phyloP scores from a whole-genome alignment of 768 basidiomycete genomes.

The Austroboletus eburneus region DNA sequence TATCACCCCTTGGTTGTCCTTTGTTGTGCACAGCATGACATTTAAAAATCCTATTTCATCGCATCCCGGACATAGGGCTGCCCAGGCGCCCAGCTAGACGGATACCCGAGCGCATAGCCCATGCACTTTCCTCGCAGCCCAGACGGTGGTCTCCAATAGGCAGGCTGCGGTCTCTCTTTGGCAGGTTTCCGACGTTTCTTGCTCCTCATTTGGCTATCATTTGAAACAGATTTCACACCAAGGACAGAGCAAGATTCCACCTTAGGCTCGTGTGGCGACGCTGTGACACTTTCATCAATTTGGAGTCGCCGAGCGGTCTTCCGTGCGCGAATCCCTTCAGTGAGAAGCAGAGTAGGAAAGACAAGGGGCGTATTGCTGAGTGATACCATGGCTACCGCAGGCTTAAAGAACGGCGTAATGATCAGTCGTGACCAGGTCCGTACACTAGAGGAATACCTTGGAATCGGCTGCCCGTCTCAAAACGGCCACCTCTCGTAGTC shows the following conservation, averaged over 20 bases:
- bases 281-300: background rate
- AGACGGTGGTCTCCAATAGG: constrained; percentile 28
- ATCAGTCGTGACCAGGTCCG: constrained; percentile 3
- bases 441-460: too few relatives aligned
- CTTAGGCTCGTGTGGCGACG: constrained; percentile 25
- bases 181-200: constrained; percentile 10
- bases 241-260: constrained; percentile 14
- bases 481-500: constrained; percentile 19
- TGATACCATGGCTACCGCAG: constrained; percentile 9
- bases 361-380: background rate
- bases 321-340: constrained; percentile 13
- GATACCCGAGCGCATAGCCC: constrained; percentile 32
- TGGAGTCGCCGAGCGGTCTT: background rate
- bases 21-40: constrained; percentile 20
- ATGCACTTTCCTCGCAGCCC: constrained; percentile 20
- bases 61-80: constrained; percentile 22
- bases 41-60: constrained; percentile 23
- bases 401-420: background rate
- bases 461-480: constrained; percentile 11
- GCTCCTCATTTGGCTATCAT: background rate
- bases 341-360: constrained; percentile 22
- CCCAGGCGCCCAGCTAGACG: constrained; percentile 24
- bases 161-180: constrained; percentile 18
- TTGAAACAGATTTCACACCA: constrained; percentile 8
- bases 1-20: background rate